Base-by-base conservation (phyloP, 2,329 filamentous ascomycete genomes). In the Myriosclerotinia scirpicola region DNA sequence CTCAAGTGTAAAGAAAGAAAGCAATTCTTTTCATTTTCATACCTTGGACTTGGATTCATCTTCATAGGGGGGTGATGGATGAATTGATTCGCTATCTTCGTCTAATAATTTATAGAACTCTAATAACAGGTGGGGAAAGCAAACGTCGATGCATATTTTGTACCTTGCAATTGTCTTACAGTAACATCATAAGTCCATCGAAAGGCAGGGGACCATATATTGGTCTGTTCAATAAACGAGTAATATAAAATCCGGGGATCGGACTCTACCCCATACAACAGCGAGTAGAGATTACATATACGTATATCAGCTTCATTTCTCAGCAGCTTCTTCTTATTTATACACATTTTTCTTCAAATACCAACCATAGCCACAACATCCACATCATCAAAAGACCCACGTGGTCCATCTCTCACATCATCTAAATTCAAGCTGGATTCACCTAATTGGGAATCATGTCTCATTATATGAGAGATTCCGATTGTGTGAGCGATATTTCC, bases 191-290 rank as follows among this genome's bases (percentile, higher is more conserved):
- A 2, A 59, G 36, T 36, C 2, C 42, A 36, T 22, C 11, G 3
- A 50, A 50, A 38, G n/a, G 44, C 44, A 60, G 36, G 44, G 58
- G 58, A 50, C n/a, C 58, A 60, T 38, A 50, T 26, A 60, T 50
- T 38, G 58, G 30, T 22, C 58, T 60, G 58, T 60, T 60, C 44
- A 50, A 58, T 12, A 56, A 48, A 17, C 11, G 48, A 48, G 20
- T 48, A 60, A 50, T 60, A 48, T 22, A 36, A 60, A 60, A 60
- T 50, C 56, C 12, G 56, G 56, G 56, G 56, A 38, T 60, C 40
- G 9, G n/a, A 46, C n/a, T 46, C 42, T 59, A 59, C 55, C 56
- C 56, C 42, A 50, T 48, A 48, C 15, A 17, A 20, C n/a, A 26
- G n/a, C 8, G 17, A 26, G 30, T 22, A 5, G 17, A 46, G n/a